Conservation (phyloP, 192 early-diverging fungal species). For the Kickxella alabastrina region DNA sequence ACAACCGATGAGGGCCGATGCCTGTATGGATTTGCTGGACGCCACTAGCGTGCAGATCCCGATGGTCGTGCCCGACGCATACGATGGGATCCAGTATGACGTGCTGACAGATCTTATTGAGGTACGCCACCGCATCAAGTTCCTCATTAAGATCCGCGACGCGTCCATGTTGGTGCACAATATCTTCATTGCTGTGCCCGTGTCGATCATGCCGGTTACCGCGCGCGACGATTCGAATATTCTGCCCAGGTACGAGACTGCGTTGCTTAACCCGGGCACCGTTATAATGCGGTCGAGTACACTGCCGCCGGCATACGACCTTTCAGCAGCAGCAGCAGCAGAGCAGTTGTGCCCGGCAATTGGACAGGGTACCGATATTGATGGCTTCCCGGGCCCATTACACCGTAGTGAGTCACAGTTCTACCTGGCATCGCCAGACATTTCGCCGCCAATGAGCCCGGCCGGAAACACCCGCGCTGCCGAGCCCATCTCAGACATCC, state of each 20-base stretch:
- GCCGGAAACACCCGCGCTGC: no score
- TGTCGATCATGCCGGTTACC: slow-evolving; percentile 45
- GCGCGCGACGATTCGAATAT: slow-evolving; percentile 37
- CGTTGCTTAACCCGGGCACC: slow-evolving; percentile 19
- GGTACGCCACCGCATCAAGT: slow-evolving; percentile 48
- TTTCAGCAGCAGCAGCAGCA: not conserved
- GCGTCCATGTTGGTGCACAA: slow-evolving; percentile 25
- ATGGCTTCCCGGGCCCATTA: slow-evolving; percentile 33
- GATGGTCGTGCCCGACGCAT: slow-evolving; percentile 30
- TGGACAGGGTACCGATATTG: slow-evolving; percentile 14
- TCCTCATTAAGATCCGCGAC: slow-evolving; percentile 48
- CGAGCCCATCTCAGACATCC: not conserved
- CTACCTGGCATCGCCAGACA: slow-evolving; percentile 39
- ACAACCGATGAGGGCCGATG: slow-evolving; percentile 6
- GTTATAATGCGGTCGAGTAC: slow-evolving; percentile 43
- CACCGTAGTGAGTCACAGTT: slow-evolving; percentile 35
- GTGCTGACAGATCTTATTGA: slow-evolving; percentile 41
- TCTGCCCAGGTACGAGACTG: slow-evolving; percentile 44
- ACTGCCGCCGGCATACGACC: slow-evolving; percentile 40
- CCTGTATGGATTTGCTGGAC: slow-evolving; percentile 34
- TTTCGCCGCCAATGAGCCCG: slow-evolving; percentile 17
- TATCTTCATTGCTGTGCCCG: slow-evolving; percentile 51
- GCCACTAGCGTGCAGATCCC: slow-evolving; percentile 33
- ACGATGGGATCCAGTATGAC: slow-evolving; percentile 38
- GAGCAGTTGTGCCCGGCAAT: slow-evolving; percentile 2